Base-by-base conservation (phyloP, 306 rosid genomes). In the Luffa aegyptiaca region DNA sequence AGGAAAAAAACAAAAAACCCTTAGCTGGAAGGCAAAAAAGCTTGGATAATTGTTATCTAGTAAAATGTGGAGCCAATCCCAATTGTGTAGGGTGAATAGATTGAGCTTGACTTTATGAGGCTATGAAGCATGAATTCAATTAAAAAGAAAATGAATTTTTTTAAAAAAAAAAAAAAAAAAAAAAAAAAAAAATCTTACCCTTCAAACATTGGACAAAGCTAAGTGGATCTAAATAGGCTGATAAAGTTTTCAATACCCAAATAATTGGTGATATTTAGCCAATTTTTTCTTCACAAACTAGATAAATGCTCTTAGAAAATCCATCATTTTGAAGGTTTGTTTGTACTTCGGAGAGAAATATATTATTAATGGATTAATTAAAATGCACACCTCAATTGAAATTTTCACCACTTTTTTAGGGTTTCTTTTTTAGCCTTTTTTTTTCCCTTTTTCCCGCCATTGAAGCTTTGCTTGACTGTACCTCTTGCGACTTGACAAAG, bases 21-120 rank as follows among this genome's bases (percentile, higher is more conserved):
- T 8, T 65, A 14, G 72, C 72, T 65, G 72, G 48, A 65, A 65
- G 72, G 72, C 72, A 65, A 65, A 57, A 64, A 65, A 41, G n/a
- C 21, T 64, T 2, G 6, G 69, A 62, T 62, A 65, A 17, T 35
- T 64, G n/a, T 37, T 16, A 65, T 65, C 72, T 64, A 64, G 72
- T 64, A 64, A 64, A 64, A 64, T 64, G 72, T 64, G 72, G 72
- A 64, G 72, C 10, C 72, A 64, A 64, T 36, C 13, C 10, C 63
- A 57, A 57, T 16, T 12, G 26, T 18, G 63, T 33, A 64, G 45
- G 45, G 46, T 65, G 72, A 65, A 36, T 65, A 16, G 46, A 36
- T 16, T 37, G 72, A 14, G 26, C 12, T 65, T 65, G 72, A 65
- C 12, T 65, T 6, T 65, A 31, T 6, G 4, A 65, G 72, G 72